Conservation (phyloP, 495 filamentous ascomycete species). For the Hyphodiscus hymeniophilus region DNA sequence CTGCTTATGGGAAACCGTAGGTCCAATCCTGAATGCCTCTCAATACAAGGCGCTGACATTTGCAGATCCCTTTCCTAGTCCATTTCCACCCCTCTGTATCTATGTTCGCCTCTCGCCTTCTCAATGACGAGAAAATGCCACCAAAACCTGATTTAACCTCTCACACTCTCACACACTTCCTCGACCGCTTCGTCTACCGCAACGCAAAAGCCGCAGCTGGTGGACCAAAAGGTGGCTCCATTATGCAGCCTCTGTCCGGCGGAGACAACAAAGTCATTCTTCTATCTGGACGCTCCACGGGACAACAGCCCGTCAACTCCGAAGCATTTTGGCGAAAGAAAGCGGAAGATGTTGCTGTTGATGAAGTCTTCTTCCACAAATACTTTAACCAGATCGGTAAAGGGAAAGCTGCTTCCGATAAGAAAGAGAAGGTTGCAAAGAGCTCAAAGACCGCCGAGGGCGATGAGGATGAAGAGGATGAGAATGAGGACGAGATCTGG, state of each 20-base stretch:
- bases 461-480: constrained; percentile 42
- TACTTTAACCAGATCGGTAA: constrained; percentile 83
- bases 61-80: constrained; percentile 56
- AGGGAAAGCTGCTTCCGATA: constrained; percentile 43
- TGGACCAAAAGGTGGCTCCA: constrained; percentile 62
- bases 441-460: constrained; percentile 27
- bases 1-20: constrained; percentile 86
- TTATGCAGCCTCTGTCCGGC: constrained; percentile 89
- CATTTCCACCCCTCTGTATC: constrained; percentile 96
- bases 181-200: constrained; percentile 94
- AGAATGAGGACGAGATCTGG: constrained; percentile 76
- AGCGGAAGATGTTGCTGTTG: constrained; percentile 72
- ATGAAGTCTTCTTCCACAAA: constrained; percentile 96
- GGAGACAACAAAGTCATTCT: constrained; percentile 55
- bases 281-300: constrained; percentile 33
- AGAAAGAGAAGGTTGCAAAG: constrained; percentile 27
- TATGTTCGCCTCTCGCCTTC: constrained; percentile 65
- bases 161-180: constrained; percentile 87
- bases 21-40: constrained; percentile 16
- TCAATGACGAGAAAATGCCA: constrained; percentile 57
- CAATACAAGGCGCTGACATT: neutral
- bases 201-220: constrained; percentile 64
- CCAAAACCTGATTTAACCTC: constrained; percentile 81
- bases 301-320: constrained; percentile 60
- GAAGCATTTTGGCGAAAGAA: constrained; percentile 89